Evolutionary conservation across 75 land plant species (phyloP), one percentile per base, ranked within the genome.

Genomic region (Selaginella moellendorffii): DNA sequence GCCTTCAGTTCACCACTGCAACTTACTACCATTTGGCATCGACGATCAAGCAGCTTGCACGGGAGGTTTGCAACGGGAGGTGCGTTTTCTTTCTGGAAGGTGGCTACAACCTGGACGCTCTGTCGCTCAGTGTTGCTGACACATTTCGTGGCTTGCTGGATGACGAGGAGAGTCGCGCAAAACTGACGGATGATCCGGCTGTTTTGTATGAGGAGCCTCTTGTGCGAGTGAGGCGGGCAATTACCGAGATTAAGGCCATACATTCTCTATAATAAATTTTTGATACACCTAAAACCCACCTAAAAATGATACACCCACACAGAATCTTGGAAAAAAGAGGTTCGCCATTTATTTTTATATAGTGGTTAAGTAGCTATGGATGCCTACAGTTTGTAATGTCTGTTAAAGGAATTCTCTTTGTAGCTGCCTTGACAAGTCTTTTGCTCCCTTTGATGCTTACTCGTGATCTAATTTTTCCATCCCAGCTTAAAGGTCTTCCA

Each of bases 21-120:
- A 92, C 97, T 52, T 92, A 85, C 68, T 88, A 92, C 68, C 82
- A 72, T 73, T 80, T 92, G 29, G 89, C 97, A n/a, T 64, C 76
- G 31, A 75, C 60, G 66, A 92, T 92, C 63, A 88, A 78, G 66
- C 75, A 83, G 64, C 76, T 92, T 19, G 95, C 97, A 1, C 69
- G 64, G 28, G 84, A 85, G 31, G 70, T 88, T 53, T 92, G 97
- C 65, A 81, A 85, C 1, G 97, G 97, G 1, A 88, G 95, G 20
- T 85, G 88, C 61, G 78, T 88, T 1, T 92, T 92, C 66, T 92
- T 92, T 76, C 69, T 92, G 29, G 97, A 92, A 72, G 97, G 97
- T 42, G 97, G 97, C 12, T 92, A 92, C 72, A 85, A 92, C 72
- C 82, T 92, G 31, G 72, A 72, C 28, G 81, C 97, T 54, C 84